These are phyloP conservation scores for Lotus japonicus DNA, from an alignment of 306 rosid species.

Conservation along the genomic window DNA sequence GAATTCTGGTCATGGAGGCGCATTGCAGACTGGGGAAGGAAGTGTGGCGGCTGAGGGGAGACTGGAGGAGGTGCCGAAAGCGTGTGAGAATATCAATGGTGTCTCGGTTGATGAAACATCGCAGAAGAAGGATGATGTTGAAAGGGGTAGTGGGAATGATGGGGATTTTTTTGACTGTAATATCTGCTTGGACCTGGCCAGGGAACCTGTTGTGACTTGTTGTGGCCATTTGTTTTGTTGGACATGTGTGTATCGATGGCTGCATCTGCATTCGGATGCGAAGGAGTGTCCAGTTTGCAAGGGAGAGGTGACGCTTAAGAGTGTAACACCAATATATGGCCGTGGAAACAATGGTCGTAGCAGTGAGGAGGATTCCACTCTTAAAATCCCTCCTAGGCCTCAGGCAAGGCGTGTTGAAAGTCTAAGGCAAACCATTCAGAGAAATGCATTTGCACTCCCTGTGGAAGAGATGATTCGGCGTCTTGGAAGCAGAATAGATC, in stretches of 20 bases:
- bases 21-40: conserved; percentile 86
- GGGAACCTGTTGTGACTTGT: conserved; percentile 91
- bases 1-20: conserved; percentile 45
- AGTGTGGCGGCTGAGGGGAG: conserved; percentile 77
- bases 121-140: conserved; percentile 58
- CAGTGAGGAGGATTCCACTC: conserved; percentile 60
- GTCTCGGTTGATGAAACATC: conserved; percentile 42
- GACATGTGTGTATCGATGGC: conserved; percentile 86
- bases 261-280: conserved; percentile 80
- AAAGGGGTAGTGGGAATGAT: conserved; percentile 54
- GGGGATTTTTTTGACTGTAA: conserved; percentile 94
- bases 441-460: conserved; percentile 53
- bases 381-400: conserved; percentile 77
- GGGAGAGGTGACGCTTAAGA: conserved; percentile 75
- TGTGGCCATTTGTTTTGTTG: conserved; percentile 97
- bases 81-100: conserved; percentile 63
- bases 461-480: conserved; percentile 90
- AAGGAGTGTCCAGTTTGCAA: conserved; percentile 95
- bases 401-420: conserved; percentile 87
- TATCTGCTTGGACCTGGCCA: conserved; percentile 86
- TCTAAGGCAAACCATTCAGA: conserved; percentile 73
- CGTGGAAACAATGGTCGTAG: conserved; percentile 46
- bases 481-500: conserved; percentile 74
- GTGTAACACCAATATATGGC: conserved; percentile 87
- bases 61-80: conserved; percentile 43